phyloP scores from a whole-genome alignment of 2,329 filamentous ascomycete species.

The Colletotrichum sp. region DNA sequence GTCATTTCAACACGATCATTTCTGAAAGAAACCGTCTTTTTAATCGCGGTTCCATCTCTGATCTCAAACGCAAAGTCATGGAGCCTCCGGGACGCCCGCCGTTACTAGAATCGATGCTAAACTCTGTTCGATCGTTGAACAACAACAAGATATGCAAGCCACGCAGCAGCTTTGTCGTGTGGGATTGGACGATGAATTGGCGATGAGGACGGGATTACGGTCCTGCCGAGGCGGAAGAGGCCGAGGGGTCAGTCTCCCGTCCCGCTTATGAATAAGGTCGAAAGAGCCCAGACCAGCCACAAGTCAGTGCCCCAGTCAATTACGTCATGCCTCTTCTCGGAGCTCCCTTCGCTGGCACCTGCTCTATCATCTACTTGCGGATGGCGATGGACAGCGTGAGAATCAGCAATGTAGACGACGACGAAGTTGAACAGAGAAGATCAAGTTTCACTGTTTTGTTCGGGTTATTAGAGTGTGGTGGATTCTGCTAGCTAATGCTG shows the following conservation, averaged over 20 bases:
- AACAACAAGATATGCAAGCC: not conserved
- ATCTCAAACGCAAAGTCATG: not conserved
- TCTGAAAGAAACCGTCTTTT: not conserved
- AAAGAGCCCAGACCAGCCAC: not conserved
- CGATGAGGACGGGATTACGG: not conserved
- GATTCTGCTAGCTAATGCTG: not conserved
- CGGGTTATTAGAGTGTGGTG: not conserved
- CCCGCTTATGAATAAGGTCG: not conserved
- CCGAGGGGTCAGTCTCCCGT: not conserved
- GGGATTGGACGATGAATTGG: not conserved
- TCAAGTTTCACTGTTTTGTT: not conserved
- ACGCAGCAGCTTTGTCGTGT: not conserved
- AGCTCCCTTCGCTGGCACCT: not conserved
- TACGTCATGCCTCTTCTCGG: not conserved
- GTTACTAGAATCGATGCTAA: not conserved
- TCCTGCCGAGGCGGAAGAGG: not conserved
- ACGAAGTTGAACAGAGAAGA: not conserved
- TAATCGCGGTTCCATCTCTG: not conserved
- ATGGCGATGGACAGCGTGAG: not conserved
- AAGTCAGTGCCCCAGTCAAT: not conserved
- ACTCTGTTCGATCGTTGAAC: not conserved
- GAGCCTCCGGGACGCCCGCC: not conserved
- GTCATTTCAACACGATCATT: not conserved
- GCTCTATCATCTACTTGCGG: not conserved
- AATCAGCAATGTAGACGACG: not conserved